Base-by-base conservation (phyloP, 495 filamentous ascomycete species). In the Xanthoparmelia taractica region DNA sequence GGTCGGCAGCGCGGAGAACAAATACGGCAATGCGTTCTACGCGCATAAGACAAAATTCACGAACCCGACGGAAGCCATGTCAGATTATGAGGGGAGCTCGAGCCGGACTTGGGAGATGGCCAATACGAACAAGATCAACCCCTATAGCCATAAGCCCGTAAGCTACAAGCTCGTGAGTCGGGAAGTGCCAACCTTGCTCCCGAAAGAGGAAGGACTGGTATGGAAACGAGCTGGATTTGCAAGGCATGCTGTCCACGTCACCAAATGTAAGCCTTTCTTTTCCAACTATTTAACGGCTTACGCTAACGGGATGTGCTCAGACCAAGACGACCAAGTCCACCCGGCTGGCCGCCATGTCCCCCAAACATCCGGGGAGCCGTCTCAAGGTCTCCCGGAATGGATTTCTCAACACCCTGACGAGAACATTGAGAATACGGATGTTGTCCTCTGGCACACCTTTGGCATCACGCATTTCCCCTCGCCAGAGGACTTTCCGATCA, bases 381-480 rank as follows among this genome's bases (percentile, higher is more conserved):
- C 89, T 0, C 73, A 78, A 23, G 92, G 91, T 12, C 76, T 97
- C 0, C 88, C 90, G 0, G 82, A 87, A 65, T 97, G 92, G 92
- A 89, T 96, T 65, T 74, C 79, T 62, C 69, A 73, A 17, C 71
- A 76, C n/a, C 85, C 81, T 10, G 85, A 91, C 61, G 84, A 86
- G n/a, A 77, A 75, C 48, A 87, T 96, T 66, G 90, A 90, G 33
- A 88, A 96, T 75, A 88, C 85, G 10, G 89, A 97, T 73, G 74
- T 96, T 29, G 93, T 97, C 4, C 82, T 97, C 27, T 97, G 93
- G 93, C 93, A 97, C 74, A 97, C 93, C 0, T 97, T 96, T 69
- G 93, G 93, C 36, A 77, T 96, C 8, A 92, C 87, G 11, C 93
- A 97, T 73, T 96, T 96, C 80, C 92, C 93, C 0, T 75, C 90